Conservation (phyloP, 2,329 filamentous ascomycete genomes). For the Botrytis elliptica region DNA sequence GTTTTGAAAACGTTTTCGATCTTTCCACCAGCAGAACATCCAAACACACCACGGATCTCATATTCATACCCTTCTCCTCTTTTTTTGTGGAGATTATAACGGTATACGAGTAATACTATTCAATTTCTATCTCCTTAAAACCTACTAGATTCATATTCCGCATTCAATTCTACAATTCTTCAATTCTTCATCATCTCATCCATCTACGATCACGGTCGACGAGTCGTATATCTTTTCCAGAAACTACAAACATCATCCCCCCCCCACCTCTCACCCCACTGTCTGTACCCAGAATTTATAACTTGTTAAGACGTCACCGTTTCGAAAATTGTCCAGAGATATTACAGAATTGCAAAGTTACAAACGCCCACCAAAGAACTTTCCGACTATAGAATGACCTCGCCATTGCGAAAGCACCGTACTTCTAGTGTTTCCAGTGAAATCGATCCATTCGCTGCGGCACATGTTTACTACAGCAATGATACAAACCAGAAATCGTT, state of each 20-base stretch:
- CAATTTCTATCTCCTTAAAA: neutral
- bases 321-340: neutral
- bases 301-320: neutral
- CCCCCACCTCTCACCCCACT: neutral
- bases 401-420: conserved; percentile 27
- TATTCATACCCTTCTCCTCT: neutral
- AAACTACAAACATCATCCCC: neutral
- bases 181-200: neutral
- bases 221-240: neutral
- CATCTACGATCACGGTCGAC: neutral
- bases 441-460: conserved; percentile 36
- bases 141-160: neutral
- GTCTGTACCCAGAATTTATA: neutral
- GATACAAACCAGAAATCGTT: conserved; percentile 30
- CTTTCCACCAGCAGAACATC: conserved; percentile 1
- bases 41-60: neutral
- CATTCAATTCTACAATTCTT: neutral
- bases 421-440: conserved; percentile 32
- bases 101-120: neutral
- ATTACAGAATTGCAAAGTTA: neutral
- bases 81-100: conserved; percentile 4
- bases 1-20: neutral
- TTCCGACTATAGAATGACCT: conserved; percentile 28
- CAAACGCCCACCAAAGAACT: neutral
- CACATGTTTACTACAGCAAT: conserved; percentile 38